phyloP scores from a whole-genome alignment of 2,329 filamentous ascomycete species.

The Claviceps capensis region DNA sequence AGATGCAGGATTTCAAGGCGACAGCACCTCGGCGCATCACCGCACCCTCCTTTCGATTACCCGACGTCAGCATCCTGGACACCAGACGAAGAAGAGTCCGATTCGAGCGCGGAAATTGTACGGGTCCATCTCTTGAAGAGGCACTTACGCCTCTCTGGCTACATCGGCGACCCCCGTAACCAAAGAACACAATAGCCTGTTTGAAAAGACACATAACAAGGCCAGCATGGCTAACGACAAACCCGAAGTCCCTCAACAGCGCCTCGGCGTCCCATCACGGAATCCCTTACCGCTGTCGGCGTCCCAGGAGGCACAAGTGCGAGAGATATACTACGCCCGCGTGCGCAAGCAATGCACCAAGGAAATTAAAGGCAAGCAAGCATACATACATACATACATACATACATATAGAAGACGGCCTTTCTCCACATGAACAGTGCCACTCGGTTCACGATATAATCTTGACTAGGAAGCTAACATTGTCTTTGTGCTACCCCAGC shows the following conservation, averaged over 20 bases:
- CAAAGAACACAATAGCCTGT: too few relatives aligned
- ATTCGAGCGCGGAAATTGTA: too few relatives aligned
- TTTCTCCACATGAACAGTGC: neutral
- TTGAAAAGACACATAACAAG: neutral
- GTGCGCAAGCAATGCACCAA: slow-evolving; percentile 63
- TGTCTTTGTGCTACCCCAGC: slow-evolving; percentile 26
- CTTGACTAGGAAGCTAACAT: neutral
- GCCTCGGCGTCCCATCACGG: slow-evolving; percentile 40
- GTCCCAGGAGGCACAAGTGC: slow-evolving; percentile 68
- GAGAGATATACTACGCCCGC: slow-evolving; percentile 66
- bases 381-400: neutral
- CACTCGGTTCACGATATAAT: too few relatives aligned
- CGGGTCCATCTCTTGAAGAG: too few relatives aligned
- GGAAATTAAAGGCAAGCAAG: slow-evolving; percentile 57
- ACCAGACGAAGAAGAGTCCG: too few relatives aligned
- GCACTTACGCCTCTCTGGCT: too few relatives aligned
- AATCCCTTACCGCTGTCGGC: slow-evolving; percentile 77
- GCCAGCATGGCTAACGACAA: slow-evolving; percentile 10
- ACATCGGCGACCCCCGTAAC: too few relatives aligned
- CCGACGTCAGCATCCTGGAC: too few relatives aligned
- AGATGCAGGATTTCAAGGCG: too few relatives aligned
- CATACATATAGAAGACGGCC: neutral
- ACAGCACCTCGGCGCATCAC: too few relatives aligned
- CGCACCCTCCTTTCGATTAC: too few relatives aligned
- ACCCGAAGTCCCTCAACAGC: slow-evolving; percentile 21